phyloP scores from a whole-genome alignment of 495 filamentous ascomycete genomes.

The Penicillium atrosanguineum region DNA sequence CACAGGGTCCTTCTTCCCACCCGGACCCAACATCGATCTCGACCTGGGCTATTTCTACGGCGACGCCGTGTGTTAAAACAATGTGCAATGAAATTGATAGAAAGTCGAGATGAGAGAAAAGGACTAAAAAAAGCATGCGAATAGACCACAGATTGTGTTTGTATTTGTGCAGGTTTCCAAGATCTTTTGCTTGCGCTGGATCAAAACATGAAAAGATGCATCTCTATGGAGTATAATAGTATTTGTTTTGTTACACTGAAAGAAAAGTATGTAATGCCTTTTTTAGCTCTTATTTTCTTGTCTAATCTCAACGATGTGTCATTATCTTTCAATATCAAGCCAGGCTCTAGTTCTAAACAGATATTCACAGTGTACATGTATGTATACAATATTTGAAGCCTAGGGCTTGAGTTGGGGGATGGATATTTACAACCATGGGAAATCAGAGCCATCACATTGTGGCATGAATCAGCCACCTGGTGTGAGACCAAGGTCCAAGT shows the following conservation, averaged over 20 bases:
- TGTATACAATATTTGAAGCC: background rate
- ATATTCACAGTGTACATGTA: background rate
- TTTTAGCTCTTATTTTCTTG: background rate
- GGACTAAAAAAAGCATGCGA: background rate
- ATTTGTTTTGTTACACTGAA: background rate
- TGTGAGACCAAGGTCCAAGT: background rate
- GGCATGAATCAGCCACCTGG: background rate
- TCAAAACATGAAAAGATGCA: conserved; percentile 3
- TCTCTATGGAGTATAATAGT: conserved; percentile 2
- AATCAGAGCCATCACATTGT: background rate
- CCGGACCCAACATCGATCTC: conserved; percentile 30
- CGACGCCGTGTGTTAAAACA: conserved; percentile 30
- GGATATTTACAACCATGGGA: background rate
- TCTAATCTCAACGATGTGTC: background rate
- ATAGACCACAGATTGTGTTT: conserved; percentile 2
- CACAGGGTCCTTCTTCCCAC: conserved; percentile 41
- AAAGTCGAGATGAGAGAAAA: background rate
- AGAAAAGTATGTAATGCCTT: background rate
- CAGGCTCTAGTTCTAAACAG: background rate
- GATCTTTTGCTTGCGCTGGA: background rate
- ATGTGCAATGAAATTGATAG: background rate
- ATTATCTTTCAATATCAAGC: background rate
- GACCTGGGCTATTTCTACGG: conserved; percentile 36
- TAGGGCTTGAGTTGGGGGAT: background rate
- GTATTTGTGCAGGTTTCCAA: background rate